Conservation (phyloP, 495 filamentous ascomycete species). For the Aspergillus baeticus region DNA sequence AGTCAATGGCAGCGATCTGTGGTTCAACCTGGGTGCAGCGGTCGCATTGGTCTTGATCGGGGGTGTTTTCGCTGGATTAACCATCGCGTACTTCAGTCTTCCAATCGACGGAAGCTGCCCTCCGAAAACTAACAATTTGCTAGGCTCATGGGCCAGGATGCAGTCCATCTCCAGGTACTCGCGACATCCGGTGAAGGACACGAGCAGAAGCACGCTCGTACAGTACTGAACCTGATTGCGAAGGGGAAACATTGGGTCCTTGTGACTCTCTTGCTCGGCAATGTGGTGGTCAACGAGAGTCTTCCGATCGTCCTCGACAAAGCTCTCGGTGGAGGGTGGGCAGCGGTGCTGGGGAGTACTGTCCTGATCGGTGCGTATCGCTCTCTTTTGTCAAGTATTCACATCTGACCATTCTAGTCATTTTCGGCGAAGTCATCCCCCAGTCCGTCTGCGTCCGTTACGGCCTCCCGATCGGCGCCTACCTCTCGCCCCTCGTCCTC, state of each 20-base stretch:
- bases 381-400: conserved; percentile 1
- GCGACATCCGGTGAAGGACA: conserved; percentile 71
- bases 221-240: conserved; percentile 77
- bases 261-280: conserved; percentile 90
- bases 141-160: conserved; percentile 55
- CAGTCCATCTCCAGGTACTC: conserved; percentile 95
- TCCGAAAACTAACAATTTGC: background rate
- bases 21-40: background rate
- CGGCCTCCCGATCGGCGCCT: conserved; percentile 90
- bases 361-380: conserved; percentile 76
- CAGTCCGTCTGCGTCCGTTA: conserved; percentile 96
- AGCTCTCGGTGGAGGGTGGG: conserved; percentile 92
- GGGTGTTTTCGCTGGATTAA: background rate
- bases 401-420: conserved; percentile 58
- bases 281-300: conserved; percentile 98
- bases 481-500: conserved; percentile 85
- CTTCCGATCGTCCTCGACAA: conserved; percentile 93
- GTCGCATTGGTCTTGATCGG: conserved; percentile 3
- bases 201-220: conserved; percentile 77
- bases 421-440: conserved; percentile 94
- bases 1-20: background rate
- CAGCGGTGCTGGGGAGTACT: conserved; percentile 88
- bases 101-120: background rate
- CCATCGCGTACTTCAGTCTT: background rate
- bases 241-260: conserved; percentile 97